Base-by-base conservation (phyloP, 2,329 filamentous ascomycete species). In the Xylariaceae sp. region DNA sequence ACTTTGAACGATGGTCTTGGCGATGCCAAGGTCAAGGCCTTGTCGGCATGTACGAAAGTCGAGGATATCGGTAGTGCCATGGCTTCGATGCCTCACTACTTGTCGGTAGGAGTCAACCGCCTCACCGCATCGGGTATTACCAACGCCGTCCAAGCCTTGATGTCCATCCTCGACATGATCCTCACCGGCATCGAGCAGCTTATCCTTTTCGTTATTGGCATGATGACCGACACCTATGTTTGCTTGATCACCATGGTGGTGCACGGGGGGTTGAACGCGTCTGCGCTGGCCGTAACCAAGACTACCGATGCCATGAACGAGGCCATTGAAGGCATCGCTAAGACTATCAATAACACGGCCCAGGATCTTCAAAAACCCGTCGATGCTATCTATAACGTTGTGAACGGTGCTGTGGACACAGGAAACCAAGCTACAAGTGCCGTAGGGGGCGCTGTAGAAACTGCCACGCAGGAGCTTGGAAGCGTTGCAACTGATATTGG, bases 81-180 rank as follows among this genome's bases (percentile, higher is more conserved):
- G 91, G 95, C 93, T 40, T 98, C 95, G 40, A 96, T 98, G 92
- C 95, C 95, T 54, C 89, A 97, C 74, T 98, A 96, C 76, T 87
- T 98, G 71, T 90, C 93, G 1, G 79, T 83, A 49, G 95, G 95
- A 52, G 88, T 97, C 71, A 99, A 99, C 75, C 84, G 91, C 56
- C 77, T 98, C 65, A 89, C 91, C 7, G 90, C 91, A 29, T 82
- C 82, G 46, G 88, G 90, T 53, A 88, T 98, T 64, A 90, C 93
- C 65, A 87, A 88, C 65, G 86, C 91, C 7, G 86, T 98, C 62
- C 82, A 86, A 60, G 93, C 86, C 47, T 82, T 98, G 72, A 90
- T 95, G 73, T 80, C 85, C 42, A 86, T 95, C 75, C 81, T 98
- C 48, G 80, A 87, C 59, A 80, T 98, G 70, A 87, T 89, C 57